Evolutionary conservation across 2,329 filamentous ascomycete species (phyloP), one percentile per base, ranked within the genome.

Genomic region (Tolypocladium tundrense): DNA sequence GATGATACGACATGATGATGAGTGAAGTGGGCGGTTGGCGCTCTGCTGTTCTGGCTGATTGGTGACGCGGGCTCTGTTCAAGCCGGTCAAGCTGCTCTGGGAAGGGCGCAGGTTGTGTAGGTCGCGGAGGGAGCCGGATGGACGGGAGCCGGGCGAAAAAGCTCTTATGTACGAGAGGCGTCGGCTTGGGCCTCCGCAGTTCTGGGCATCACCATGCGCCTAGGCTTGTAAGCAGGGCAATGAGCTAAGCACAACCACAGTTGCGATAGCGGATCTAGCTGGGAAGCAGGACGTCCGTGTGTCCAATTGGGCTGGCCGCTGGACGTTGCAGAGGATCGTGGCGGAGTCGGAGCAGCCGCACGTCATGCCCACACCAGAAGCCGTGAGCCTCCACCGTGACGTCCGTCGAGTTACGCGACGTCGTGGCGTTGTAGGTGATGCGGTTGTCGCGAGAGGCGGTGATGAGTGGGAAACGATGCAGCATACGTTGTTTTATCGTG

Each of bases 1-100:
- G 69, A 59, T 74, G 72, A 59, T 74, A 72, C 55, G 72, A 72
- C 72, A 74, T 74, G 62, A 42, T 52, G 58, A 52, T 16, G 45
- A 19, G 3, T 31, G 14, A 19, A 10, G 24, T 31, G 3, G 21
- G 16, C 14, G 21, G 21, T 24, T 48, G 21, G 27, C 13, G 43
- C 43, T 48, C 27, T 37, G 35, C 35, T 37, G 35, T 37, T 4
- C 35, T 5, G 35, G 35, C 35, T 5, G 11, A 37, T 14, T 37
- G 35, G 35, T 14, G 35, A 37, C 4, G 37, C 37, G 37, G 14
- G 37, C 37, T 39, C 13, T 31, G 43, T 8, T 31, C 24, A 9
- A 27, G 43, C 43, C 19, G 7, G 45, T 14, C 45, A 33, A 10
- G 45, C 24, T 31, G 14, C 3, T n/a, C 6, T 27, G 27, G 27